Conservation (phyloP, 805 yeast genomes). For the Wickerhamiella vanderwaltii region DNA sequence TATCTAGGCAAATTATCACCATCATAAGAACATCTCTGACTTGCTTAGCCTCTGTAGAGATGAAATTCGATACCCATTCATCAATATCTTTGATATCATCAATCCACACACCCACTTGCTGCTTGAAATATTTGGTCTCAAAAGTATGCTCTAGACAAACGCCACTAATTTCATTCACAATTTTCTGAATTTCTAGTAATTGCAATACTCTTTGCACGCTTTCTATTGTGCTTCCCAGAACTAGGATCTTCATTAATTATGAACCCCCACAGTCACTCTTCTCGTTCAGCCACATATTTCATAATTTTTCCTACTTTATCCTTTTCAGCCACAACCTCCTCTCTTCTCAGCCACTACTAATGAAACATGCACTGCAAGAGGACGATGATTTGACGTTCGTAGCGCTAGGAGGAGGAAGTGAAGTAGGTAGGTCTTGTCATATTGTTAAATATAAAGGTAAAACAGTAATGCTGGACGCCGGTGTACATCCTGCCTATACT, state of each 20-base stretch:
- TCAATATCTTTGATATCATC: constrained; percentile 25
- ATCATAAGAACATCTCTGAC: constrained; percentile 29
- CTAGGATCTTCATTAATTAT: constrained; percentile 20
- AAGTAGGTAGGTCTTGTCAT: constrained; percentile 95
- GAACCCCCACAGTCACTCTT: constrained; percentile 26
- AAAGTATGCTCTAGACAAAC: constrained; percentile 19
- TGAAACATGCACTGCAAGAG: constrained; percentile 13
- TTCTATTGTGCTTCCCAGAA: too few species aligned
- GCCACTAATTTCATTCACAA: not conserved
- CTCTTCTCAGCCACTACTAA: not conserved
- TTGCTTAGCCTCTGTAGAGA: constrained; percentile 27
- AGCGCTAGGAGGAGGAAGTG: constrained; percentile 96
- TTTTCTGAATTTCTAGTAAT: not conserved
- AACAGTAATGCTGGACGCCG: constrained; percentile 94
- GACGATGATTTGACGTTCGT: constrained; percentile 50
- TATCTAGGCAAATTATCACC: constrained; percentile 20
- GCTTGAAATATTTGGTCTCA: constrained; percentile 27
- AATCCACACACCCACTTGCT: constrained; percentile 27
- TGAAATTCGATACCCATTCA: constrained; percentile 27
- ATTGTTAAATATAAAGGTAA: constrained; percentile 85
- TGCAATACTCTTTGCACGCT: not conserved
- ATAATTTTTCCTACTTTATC: too few species aligned
- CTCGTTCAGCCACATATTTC: too few species aligned
- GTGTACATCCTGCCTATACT: constrained; percentile 89
- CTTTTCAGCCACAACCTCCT: constrained; percentile 27